Evolutionary conservation across 2,329 filamentous ascomycete species (phyloP), one percentile per base, ranked within the genome.

Genomic region (Fusarium falciforme): DNA sequence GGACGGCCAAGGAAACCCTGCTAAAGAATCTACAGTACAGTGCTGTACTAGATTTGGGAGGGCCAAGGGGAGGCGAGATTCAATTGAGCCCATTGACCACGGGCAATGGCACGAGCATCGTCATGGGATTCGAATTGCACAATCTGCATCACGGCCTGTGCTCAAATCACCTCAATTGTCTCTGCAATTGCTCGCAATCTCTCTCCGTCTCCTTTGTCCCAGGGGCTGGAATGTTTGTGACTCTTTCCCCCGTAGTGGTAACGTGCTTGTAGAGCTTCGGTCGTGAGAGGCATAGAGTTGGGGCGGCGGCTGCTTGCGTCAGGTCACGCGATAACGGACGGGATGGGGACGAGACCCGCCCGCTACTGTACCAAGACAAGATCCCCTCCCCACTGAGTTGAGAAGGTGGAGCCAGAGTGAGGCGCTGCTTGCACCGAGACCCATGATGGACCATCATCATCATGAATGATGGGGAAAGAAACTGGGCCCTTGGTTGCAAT

Each of bases 301-400:
- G 64, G 63, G 59, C 70, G 70, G 62, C 65, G 65, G 75, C 77
- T 77, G 76, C 68, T 80, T 80, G 79, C 79, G 78, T 77, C 77
- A 77, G 79, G 79, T 80, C 79, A 80, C 79, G 78, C 79, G 79
- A 80, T 80, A 66, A 75, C 68, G 68, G 72, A 71, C 67, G 72
- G 73, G 71, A 76, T 79, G 76, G 73, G 76, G 59, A 35, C 40
- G 61, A 72, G 76, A 60, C 66, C 76, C 68, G 60, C 66, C 68
- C 57, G 63, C 55, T 66, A 49, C 58, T 35, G 57, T 38, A 11
- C 29, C 29, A 31, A 31, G 29, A 31, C 29, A 33, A 55, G 58
- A 59, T 67, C 55, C 54, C 22, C 57, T 44, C 31, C 33, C 31
- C 16, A 27, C 38, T 12, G 29, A 20, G 20, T 44, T 40, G 12